Base-by-base conservation (phyloP, 2,329 filamentous ascomycete species). In the Xylariaceae sp. region DNA sequence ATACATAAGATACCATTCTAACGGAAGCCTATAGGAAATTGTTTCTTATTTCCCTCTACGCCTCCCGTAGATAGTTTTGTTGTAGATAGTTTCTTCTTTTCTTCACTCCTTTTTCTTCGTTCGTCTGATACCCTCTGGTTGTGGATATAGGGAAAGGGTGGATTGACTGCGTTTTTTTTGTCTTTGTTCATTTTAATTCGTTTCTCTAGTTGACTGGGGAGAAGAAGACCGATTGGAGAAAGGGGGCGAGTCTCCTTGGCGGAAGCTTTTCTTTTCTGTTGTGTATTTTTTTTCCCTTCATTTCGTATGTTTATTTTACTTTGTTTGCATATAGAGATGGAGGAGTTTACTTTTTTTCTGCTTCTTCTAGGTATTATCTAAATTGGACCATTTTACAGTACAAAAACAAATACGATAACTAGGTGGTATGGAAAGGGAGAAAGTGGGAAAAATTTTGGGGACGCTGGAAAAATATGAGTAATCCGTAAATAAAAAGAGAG, bases 91-190 rank as follows among this genome's bases (percentile, higher is more conserved):
- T 47, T 47, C 11, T 47, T 47, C 44, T 47, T 47, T n/a, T 47
- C 15, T 17, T 47, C 15, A 11, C 15, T 47, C 44, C 15, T 30
- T n/a, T 50, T 50, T 13, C 9, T 30, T 50, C 34, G 9, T 56
- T 58, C 62, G 65, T 59, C 65, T 68, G 70, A 71, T 72, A 72
- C 70, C 70, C 70, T 61, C 35, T 64, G 64, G 61, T 54, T 45
- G 62, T 53, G 61, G 65, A 62, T 63, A 66, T 61, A 57, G 58
- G 56, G 62, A n/a, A 58, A 59, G 53, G 56, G 47, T 42, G 47
- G 39, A 42, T 49, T 51, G 54, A 48, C 44, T 50, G 52, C 53
- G 44, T 55, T 15, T 45, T 15, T 50, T 30, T 30, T 23, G n/a
- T 30, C 23, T 30, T 30, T 30, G 23, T 30, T 30, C 5, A 30